These are phyloP conservation scores for Arabidopsis suecica DNA, from an alignment of 345 rosid species.

Conservation along the genomic window DNA sequence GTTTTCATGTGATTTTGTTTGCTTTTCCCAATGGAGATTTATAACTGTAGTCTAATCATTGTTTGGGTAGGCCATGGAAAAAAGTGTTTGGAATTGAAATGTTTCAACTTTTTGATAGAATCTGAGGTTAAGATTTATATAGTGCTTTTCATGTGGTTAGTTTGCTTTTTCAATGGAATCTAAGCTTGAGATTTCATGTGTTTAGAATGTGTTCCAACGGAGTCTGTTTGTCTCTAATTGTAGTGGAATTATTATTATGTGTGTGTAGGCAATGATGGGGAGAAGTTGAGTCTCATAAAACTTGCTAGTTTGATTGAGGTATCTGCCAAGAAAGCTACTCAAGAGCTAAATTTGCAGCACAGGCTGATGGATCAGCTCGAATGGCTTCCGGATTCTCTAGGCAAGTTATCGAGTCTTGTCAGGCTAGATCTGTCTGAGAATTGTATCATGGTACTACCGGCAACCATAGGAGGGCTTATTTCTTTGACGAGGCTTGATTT, in stretches of 20 bases:
- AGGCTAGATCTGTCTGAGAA: constrained; percentile 86
- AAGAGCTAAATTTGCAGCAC: constrained; percentile 79
- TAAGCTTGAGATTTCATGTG: neutral
- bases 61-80: constrained; percentile 59
- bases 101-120: neutral
- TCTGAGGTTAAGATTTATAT: neutral
- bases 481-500: constrained; percentile 78
- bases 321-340: constrained; percentile 79
- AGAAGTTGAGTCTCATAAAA: constrained; percentile 83
- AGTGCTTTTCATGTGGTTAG: neutral
- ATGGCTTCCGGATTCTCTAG: constrained; percentile 97
- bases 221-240: constrained; percentile 9
- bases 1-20: constrained; percentile 12
- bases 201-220: neutral
- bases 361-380: constrained; percentile 86
- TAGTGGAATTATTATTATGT: neutral
- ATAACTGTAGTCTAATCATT: neutral
- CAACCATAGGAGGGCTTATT: constrained; percentile 73
- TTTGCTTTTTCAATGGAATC: neutral
- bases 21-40: neutral
- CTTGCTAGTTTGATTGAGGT: constrained; percentile 91
- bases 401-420: constrained; percentile 72
- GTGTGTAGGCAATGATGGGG: constrained; percentile 71
- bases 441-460: constrained; percentile 67
- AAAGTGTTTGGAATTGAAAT: neutral